Base-by-base conservation (phyloP, 164 flowering plant genomes). In the Brasenia schreberi region DNA sequence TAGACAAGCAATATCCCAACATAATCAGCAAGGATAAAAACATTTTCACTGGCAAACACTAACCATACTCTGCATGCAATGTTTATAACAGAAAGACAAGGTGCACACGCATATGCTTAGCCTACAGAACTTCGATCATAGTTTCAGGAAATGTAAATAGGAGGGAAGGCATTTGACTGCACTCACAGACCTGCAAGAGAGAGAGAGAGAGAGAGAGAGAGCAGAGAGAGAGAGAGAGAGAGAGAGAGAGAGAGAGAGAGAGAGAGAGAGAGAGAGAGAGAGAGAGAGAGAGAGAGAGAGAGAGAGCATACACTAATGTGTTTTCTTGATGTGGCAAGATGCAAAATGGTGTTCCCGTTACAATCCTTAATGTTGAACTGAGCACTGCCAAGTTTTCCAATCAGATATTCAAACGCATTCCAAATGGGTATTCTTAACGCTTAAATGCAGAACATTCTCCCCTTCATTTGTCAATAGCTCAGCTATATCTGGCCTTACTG, bases 401-500 rank as follows among this genome's bases (percentile, higher is more conserved):
- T 60, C 62, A 60, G 27, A 19, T 18, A 60, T 18, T 60, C n/a
- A 18, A 60, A 18, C 7, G 19, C 27, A 7, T 60, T 60, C 62
- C 12, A n/a, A n/a, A 14, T n/a, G 62, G 62, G 11, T 60, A 18
- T 19, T 11, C 62, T 60, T 60, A 7, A 60, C 23, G n/a, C n/a
- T 60, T 18, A 60, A n/a, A 60, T 60, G 62, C 27, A 60, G 62
- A 60, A n/a, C 62, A 60, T 7, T 60, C 18, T 60, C 62, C 62
- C 27, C 10, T n/a, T 11, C 10, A 9, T 18, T 18, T n/a, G 62
- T 60, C n/a, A 60, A 5, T 7, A 60, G 7, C 27, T 60, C 23
- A n/a, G 62, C 62, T 60, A 19, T n/a, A 7, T 60, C 62, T 18
- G n/a, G 19, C 5, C 27, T 19, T 7, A 11, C 10, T 19, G 27